Evolutionary conservation across 768 basidiomycete species (phyloP), one percentile per base, ranked within the genome.

Genomic region (Tephrocybe sp.): DNA sequence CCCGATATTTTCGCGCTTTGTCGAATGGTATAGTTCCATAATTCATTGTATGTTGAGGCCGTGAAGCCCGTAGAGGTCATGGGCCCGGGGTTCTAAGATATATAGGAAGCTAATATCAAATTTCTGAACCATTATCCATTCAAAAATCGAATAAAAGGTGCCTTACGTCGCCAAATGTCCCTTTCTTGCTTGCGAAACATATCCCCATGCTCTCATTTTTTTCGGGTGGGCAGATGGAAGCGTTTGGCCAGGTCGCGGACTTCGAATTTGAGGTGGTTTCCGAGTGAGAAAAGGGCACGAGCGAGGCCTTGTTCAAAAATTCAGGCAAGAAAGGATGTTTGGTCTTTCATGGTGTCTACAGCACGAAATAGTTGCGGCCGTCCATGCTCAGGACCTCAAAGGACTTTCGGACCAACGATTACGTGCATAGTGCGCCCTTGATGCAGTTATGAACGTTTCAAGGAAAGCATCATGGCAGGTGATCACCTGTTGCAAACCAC

Each of bases 121-220:
- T 44, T 28, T 19, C n/a, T 51, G 6, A 51, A 30, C n/a, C n/a
- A n/a, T n/a, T n/a, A n/a, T n/a, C n/a, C n/a, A n/a, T n/a, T n/a
- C n/a, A n/a, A n/a, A n/a, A n/a, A n/a, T n/a, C n/a, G n/a, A n/a
- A n/a, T n/a, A n/a, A n/a, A n/a, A n/a, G n/a, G n/a, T n/a, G 46
- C 43, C 79, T 53, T 52, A 95, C 97, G 8, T 79, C 68, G 22
- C 76, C 72, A 56, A 96, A 95, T 40, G 70, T 78, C 9, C 76
- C 73, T 60, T 86, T 83, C 62, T 94, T 82, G 4, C 94, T n/a
- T n/a, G n/a, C n/a, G n/a, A n/a, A n/a, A n/a, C 95, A 98, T 15
- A 98, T 78, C 0, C 95, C 95, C 83, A 96, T 93, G 65, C 90
- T 93, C 62, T 98, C 95, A 13, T 75, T 76, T 51, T 90, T 76